Conservation (phyloP, 2,329 filamentous ascomycete species). For the Aspergillus fumigatus region DNA sequence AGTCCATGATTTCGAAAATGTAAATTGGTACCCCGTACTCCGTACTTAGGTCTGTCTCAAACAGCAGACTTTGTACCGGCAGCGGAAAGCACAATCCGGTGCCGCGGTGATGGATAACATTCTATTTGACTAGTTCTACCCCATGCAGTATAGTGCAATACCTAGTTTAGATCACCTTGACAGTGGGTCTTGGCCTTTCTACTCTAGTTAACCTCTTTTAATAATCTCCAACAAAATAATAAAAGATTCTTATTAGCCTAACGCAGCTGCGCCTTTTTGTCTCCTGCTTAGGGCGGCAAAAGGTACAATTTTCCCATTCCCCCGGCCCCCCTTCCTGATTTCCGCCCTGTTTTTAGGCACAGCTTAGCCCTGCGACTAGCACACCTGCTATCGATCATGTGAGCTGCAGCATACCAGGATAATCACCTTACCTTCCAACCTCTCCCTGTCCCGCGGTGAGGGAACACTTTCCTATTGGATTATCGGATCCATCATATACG, state of each 20-base stretch:
- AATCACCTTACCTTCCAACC: slow-evolving; percentile 11
- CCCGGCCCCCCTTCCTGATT: not conserved
- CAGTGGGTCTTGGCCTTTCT: not conserved
- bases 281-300: not conserved
- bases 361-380: slow-evolving; percentile 1
- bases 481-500: not conserved
- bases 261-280: slow-evolving; percentile 2
- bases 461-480: slow-evolving; percentile 9
- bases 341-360: slow-evolving; percentile 1
- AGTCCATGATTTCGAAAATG: too few relatives aligned
- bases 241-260: not conserved
- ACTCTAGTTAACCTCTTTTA: not conserved
- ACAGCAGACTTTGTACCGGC: slow-evolving; percentile 8
- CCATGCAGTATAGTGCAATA: not conserved
- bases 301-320: not conserved
- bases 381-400: slow-evolving; percentile 8
- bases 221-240: not conserved
- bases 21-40: too few relatives aligned
- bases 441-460: slow-evolving; percentile 8
- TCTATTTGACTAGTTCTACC: not conserved
- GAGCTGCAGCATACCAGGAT: slow-evolving; percentile 16
- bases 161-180: not conserved
- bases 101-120: slow-evolving; percentile 34
- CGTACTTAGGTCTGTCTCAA: not conserved
- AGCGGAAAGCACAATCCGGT: slow-evolving; percentile 32